Evolutionary conservation across 352 stramenopile genomes (phyloP), one percentile per base, ranked within the genome.

Genomic region (Pythium phragmitis): DNA sequence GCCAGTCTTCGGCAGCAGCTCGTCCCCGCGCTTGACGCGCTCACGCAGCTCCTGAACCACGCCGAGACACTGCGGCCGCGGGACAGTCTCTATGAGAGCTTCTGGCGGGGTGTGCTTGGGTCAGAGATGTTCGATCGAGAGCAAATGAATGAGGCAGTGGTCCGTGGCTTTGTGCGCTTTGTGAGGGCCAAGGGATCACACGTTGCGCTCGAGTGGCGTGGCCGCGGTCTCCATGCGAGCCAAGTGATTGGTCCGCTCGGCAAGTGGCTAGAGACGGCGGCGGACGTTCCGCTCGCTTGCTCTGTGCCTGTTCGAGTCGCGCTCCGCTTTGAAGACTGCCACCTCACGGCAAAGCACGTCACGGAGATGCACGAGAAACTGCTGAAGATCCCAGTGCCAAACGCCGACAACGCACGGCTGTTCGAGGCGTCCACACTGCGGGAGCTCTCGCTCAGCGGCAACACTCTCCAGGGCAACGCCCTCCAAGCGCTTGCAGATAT

Each of bases 261-360:
- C 21, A 49, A 46, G 3, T 60, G 19, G 5, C 39, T 60, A 2
- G 26, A 26, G 23, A 60, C 37, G 4, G 5, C 9, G 2, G 23
- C 50, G 19, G 4, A 49, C 4, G 3, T 39, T 2, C 2, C 51
- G 4, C 4, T 11, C 34, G 9, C 30, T 13, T 26, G 21, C 3
- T 39, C 5, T 14, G 13, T 60, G 19, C 53, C 53, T 9, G 17
- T 60, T 8, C 37, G 26, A 4, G 19, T 60, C 41, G 37, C 33
- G 16, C 21, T 60, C 4, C 53, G 53, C 11, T 60, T 60, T 43
- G 53, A 60, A 50, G 23, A 51, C 6, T 60, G 53, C 17, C 37
- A 60, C 4, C 37, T 60, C 1, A 60, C 53, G 4, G 7, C 36
- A 7, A 50, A 37, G 21, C 21, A 19, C 3, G 21, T 60, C 37